Evolutionary conservation across 805 yeast genomes (phyloP), one percentile per base, ranked within the genome.

Genomic region (Sugiyamaella boreocaroliniensis): DNA sequence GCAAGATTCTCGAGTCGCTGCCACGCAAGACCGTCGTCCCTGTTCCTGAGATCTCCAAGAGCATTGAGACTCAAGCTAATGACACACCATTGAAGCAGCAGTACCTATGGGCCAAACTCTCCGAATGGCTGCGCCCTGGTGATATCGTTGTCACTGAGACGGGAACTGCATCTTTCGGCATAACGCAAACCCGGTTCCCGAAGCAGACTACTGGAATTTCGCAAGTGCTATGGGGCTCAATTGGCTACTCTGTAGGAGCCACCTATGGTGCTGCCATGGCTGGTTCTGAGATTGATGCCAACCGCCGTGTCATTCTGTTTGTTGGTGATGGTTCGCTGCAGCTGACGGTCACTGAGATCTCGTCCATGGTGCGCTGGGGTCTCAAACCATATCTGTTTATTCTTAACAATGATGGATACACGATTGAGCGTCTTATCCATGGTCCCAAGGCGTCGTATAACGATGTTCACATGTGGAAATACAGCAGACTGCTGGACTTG

Each of bases 291-390:
- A 59, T 68, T 41, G 71, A 66, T 47, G 72, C 71, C 10, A 61
- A 67, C 20, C 72, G 73, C 51, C 69, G 86, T 61, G 84, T 81
- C 20, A 68, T 82, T 18, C 67, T 82, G 40, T 79, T 82, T 59
- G 78, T 82, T 43, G 87, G 87, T 58, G 87, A 82, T 61, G 87
- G 86, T 49, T 82, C 86, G 11, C 74, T 83, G 45, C 86, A 82
- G 65, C 71, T 82, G 61, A 80, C 87, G 0, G 83, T 78, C 32
- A 85, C 81, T 59, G 87, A 82, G 62, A 69, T 82, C 50, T 76
- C 84, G 4, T 77, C 85, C 22, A 78, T 80, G 77, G 63, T 79
- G 43, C 71, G 76, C 50, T 74, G 80, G 74, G 71, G 75, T 15
- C 70, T 78, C 48, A 77, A 71, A 29, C 86, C 87, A 29, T 80